Conservation (phyloP, 495 filamentous ascomycete genomes). For the Penicillium robsamsonii region DNA sequence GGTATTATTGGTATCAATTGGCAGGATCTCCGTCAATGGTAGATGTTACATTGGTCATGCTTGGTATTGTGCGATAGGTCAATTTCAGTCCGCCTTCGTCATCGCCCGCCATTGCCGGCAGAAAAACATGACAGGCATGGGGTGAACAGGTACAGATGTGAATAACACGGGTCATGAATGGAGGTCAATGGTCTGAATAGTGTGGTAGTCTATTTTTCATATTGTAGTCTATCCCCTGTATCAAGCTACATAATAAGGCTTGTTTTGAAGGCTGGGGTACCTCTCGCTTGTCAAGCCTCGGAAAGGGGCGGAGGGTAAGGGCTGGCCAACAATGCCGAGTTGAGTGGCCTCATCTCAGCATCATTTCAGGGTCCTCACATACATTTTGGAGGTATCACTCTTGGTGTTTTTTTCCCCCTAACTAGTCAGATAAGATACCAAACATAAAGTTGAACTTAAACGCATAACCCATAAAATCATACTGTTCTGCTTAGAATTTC, state of each 20-base stretch:
- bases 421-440: neutral
- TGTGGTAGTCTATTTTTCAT: neutral
- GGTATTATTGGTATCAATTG: slow-evolving; percentile 1
- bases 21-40: neutral
- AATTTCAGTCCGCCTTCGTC: slow-evolving; percentile 32
- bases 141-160: slow-evolving; percentile 1
- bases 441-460: neutral
- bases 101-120: slow-evolving; percentile 28
- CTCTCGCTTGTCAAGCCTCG: slow-evolving; percentile 8
- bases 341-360: neutral
- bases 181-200: neutral
- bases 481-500: neutral
- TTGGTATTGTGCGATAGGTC: slow-evolving; percentile 7
- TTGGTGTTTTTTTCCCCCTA: neutral
- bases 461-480: neutral
- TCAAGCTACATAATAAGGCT: neutral
- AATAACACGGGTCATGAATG: neutral
- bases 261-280: neutral
- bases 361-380: neutral
- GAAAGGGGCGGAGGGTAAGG: slow-evolving; percentile 12
- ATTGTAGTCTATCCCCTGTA: neutral
- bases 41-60: slow-evolving; percentile 4
- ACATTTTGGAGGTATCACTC: neutral
- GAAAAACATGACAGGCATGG: slow-evolving; percentile 23
- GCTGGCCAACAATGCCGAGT: neutral